Conservation (phyloP, 169 alveolate species). For the Neospora caninum region DNA sequence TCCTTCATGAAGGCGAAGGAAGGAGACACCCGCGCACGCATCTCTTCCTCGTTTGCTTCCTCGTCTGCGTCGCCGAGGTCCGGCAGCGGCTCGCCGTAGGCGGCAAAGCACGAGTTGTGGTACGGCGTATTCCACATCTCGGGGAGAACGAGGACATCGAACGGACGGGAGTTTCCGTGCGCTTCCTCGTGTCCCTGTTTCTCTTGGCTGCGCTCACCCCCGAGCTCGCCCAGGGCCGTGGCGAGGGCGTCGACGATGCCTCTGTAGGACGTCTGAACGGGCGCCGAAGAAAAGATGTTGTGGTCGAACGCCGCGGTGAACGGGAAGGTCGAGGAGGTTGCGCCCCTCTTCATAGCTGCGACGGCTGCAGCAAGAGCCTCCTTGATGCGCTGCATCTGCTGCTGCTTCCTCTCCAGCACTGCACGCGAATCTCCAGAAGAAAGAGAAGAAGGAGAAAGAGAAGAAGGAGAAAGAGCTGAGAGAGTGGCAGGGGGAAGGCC, state of each 20-base stretch:
- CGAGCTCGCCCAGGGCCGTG: not conserved
- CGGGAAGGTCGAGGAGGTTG: not conserved
- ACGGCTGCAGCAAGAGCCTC: not conserved
- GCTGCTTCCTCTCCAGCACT: constrained; percentile 8
- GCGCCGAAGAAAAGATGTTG: not conserved
- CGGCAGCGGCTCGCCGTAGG: constrained; percentile 72
- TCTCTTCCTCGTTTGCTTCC: not conserved
- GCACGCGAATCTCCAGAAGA: not conserved
- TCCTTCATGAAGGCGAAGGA: constrained; percentile 78
- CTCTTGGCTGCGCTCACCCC: not conserved
- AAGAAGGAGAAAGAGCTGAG: not conserved
- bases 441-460: not conserved
- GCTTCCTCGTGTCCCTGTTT: not conserved
- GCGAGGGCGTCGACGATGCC: not conserved
- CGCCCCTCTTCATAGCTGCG: not conserved
- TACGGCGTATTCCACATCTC: constrained; percentile 86
- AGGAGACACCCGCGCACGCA: constrained; percentile 47
- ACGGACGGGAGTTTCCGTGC: not conserved
- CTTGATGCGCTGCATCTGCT: not conserved
- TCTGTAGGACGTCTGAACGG: not conserved
- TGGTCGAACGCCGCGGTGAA: not conserved
- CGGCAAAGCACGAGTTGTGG: constrained; percentile 58
- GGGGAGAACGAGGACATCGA: constrained; percentile 79
- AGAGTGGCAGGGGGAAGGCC: not conserved
- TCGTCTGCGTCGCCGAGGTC: not conserved